phyloP scores from a whole-genome alignment of 768 basidiomycete species.

The Hericium rajendrae region DNA sequence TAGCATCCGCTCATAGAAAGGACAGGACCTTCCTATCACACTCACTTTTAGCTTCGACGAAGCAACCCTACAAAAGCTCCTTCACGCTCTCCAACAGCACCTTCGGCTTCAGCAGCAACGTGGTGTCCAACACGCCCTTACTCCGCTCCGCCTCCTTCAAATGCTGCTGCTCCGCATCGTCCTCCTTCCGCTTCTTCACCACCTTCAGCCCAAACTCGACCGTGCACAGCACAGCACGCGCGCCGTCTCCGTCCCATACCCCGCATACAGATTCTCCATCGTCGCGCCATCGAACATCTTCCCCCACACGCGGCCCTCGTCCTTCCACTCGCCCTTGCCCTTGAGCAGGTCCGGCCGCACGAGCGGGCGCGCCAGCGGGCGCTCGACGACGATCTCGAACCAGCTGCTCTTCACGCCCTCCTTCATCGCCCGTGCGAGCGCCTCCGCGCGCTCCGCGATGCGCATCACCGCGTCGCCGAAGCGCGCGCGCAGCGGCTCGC shows the following conservation, averaged over 20 bases:
- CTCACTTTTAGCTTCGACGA: background rate
- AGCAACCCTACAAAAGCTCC: conserved; percentile 8
- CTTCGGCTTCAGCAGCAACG: conserved; percentile 15
- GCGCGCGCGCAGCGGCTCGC: conserved; percentile 21
- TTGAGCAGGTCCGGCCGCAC: background rate
- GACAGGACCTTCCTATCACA: background rate
- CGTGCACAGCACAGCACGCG: conserved; percentile 13
- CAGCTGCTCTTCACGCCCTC: conserved; percentile 25
- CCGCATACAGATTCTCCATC: conserved; percentile 15
- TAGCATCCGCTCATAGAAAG: background rate
- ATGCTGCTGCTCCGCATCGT: background rate
- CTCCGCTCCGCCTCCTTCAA: background rate
- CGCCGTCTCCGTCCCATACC: conserved; percentile 10
- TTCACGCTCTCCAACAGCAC: conserved; percentile 16
- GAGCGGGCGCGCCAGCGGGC: background rate
- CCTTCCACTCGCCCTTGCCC: conserved; percentile 1
- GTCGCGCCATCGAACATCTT: conserved; percentile 3
- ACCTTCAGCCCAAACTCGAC: conserved; percentile 10
- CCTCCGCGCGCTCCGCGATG: conserved; percentile 20
- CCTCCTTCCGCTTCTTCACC: conserved; percentile 10
- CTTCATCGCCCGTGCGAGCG: conserved; percentile 19
- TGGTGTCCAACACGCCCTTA: conserved; percentile 8
- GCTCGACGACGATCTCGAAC: conserved; percentile 19
- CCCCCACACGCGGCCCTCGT: background rate
- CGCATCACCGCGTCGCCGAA: conserved; percentile 21